A percentile compares a stretch with the other conserved stretches of the same genome.
Evolutionary conservation across 305 asterid species (phyloP).

Genomic region (Rubia tinctorum): DNA sequence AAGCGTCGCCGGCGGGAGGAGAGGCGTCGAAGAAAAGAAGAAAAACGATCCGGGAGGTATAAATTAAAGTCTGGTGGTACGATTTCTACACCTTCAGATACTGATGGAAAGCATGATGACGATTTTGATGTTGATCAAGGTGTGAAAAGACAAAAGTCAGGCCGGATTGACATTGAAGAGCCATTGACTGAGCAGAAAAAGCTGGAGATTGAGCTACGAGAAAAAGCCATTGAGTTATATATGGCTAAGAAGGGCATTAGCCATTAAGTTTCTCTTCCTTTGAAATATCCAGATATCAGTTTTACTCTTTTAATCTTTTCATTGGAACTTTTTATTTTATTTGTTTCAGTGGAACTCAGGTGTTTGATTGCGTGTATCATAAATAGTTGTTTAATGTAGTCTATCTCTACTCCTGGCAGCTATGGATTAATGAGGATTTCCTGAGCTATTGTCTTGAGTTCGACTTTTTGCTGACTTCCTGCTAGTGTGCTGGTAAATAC

Average conservation of each 20-base stretch:
- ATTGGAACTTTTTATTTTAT: slow-evolving; percentile 19
- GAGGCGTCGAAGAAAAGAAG: slow-evolving; percentile 62
- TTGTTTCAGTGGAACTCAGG: slow-evolving; percentile 34
- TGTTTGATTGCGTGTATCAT: slow-evolving; percentile 46
- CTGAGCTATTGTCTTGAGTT: slow-evolving; percentile 86
- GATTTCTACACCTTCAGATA: slow-evolving; percentile 51
- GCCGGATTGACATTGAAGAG: slow-evolving; percentile 37
- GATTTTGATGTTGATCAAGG: slow-evolving; percentile 49
- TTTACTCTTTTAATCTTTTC: slow-evolving; percentile 24
- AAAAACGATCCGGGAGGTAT: slow-evolving; percentile 56
- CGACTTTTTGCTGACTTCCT: slow-evolving; percentile 86
- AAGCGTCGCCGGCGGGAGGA: slow-evolving; percentile 69
- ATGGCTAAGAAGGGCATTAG: slow-evolving; percentile 77
- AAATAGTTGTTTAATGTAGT: slow-evolving; percentile 58
- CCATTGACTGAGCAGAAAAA: slow-evolving; percentile 60
- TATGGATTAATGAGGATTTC: slow-evolving; percentile 77
- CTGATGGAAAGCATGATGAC: slow-evolving; percentile 31
- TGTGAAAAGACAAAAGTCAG: slow-evolving; percentile 31
- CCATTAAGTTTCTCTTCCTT: slow-evolving; percentile 39
- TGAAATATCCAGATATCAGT: slow-evolving; percentile 33
- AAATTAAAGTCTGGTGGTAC: slow-evolving; percentile 54
- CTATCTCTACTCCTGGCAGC: slow-evolving; percentile 94
- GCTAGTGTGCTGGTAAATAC: slow-evolving; percentile 67
- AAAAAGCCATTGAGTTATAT: slow-evolving; percentile 93
- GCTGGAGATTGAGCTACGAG: slow-evolving; percentile 95